Evolutionary conservation across 768 basidiomycete genomes (phyloP).

Genomic region (Tylopilus sp.): DNA sequence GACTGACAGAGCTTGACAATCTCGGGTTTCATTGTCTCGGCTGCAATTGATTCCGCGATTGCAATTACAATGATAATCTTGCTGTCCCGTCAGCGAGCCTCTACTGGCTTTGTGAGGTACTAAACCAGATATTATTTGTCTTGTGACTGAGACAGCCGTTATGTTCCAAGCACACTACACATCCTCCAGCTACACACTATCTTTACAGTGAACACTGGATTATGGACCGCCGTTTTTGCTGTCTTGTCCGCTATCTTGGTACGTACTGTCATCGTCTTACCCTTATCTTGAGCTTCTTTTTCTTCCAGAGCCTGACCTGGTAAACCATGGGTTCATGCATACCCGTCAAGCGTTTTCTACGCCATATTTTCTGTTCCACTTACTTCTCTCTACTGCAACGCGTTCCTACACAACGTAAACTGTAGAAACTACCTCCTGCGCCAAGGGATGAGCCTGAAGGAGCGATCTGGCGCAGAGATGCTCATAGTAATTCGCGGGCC

Average conservation of each 20-base stretch:
- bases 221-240: constrained; percentile 47
- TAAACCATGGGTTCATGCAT: neutral
- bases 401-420: constrained; percentile 16
- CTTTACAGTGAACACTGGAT: constrained; percentile 26
- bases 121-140: neutral
- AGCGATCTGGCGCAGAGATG: neutral
- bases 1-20: neutral
- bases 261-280: neutral
- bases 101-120: neutral
- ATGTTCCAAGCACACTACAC: neutral
- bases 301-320: neutral
- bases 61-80: constrained; percentile 8
- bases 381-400: constrained; percentile 12
- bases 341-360: neutral
- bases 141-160: neutral
- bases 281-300: neutral
- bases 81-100: neutral
- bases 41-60: constrained; percentile 4
- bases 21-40: neutral
- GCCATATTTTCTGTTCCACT: constrained; percentile 1
- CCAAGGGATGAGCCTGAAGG: neutral
- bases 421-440: constrained; percentile 5
- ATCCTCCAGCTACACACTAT: constrained; percentile 7
- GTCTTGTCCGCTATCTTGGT: constrained; percentile 4
- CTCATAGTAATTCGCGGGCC: neutral